Evolutionary conservation across 495 filamentous ascomycete species (phyloP), one percentile per base, ranked within the genome.

Genomic region (Chlorociboria aeruginascens): DNA sequence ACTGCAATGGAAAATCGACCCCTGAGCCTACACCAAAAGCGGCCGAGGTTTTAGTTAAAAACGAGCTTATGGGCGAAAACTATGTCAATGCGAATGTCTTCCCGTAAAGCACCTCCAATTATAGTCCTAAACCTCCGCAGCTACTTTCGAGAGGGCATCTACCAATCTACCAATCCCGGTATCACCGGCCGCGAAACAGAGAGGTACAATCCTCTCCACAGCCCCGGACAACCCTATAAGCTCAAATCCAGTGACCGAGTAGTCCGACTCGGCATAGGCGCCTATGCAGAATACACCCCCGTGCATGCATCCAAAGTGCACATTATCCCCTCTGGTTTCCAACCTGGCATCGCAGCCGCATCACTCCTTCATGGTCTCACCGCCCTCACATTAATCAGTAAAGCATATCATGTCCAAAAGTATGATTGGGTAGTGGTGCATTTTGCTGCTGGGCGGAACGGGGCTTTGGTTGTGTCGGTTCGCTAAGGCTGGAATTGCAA

Each of bases 61-160:
- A 96, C 61, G 78, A 86, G 46, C 83, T 78, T 29, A 74, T 85
- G 36, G 90, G 90, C 14, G 69, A 96, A 45, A 95, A 97, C 64
- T 97, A 79, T 66, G 94, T 96, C 61, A 82, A 86, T 58, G 85
- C 73, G 74, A 79, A 67, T 45, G 68, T 56, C n/a, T n/a, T n/a
- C n/a, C n/a, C n/a, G n/a, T n/a, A n/a, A n/a, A 40, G 30, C 36
- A 29, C 36, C 8, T 33, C 35, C n/a, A n/a, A n/a, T n/a, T n/a
- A n/a, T n/a, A n/a, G n/a, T n/a, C n/a, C n/a, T n/a, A n/a, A n/a
- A n/a, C n/a, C n/a, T n/a, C n/a, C n/a, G n/a, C n/a, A 85, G 83
- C 40, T 95, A 97, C 65, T 94, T 89, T 78, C 87, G 90, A 54
- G 81, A 77, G 7, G 92, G 92, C 16, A 77, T 95, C 36, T 98